Base-by-base conservation (phyloP, 371 early-diverging fungal species). In the Syncephalastrum sp. region DNA sequence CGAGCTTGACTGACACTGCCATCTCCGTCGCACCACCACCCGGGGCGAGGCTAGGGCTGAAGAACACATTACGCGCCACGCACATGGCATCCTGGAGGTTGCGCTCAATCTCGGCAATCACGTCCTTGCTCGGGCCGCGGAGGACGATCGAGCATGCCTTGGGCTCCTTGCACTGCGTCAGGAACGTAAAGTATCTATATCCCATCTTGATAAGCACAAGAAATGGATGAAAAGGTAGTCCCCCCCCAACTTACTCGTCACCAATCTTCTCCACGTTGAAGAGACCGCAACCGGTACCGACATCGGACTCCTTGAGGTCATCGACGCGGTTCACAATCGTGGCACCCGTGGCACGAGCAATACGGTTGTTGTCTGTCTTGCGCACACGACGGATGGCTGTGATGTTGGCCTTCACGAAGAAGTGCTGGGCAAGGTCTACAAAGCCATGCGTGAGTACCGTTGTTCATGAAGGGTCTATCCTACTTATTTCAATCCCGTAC, bases 21-120 rank as follows among this genome's bases (percentile, higher is more conserved):
- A 99, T 99, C 76, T 99, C 99, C 10, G 96, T 95, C n/a, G 99
- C 99, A 56, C 99, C 99, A 63, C 99, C 99, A 48, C 99, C 99
- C 15, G 99, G 99, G 29, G 93, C 88, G 46, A 99, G 79, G 52
- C 81, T 84, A 43, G 98, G 96, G 79, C 90, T 90, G 67, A 95
- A 94, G 75, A 96, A 87, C 29, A 99, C 94, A 75, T 99, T 99
- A 64, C 98, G 96, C 15, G 99, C 99, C 46, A 99, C 99, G 56
- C 88, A 87, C 92, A 99, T 94, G 65, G 99, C 99, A 79, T 99
- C 99, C 74, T 96, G 94, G 68, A 99, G 82, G 78, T 99, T 99
- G 63, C 99, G 93, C 71, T 99, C 99, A 61, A 99, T 82, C 79
- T 99, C 99, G 68, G 97, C 92, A 27, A 99, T 77, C 60, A 99